These are phyloP conservation scores for Lactarius quietus DNA, from an alignment of 768 basidiomycete genomes.

Conservation along the genomic window DNA sequence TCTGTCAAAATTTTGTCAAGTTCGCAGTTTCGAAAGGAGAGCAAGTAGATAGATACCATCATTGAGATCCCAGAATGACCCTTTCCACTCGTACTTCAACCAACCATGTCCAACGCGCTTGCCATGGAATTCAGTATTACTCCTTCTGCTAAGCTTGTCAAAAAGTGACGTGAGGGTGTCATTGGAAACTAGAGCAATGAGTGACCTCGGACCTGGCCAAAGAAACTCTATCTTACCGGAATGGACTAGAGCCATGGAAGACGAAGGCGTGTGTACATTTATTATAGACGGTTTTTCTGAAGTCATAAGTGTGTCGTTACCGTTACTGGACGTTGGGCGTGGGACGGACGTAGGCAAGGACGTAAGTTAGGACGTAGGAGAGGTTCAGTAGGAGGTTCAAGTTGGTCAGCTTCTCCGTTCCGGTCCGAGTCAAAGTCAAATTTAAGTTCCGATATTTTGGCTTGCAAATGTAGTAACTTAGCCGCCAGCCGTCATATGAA, in stretches of 20 bases:
- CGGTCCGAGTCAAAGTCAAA: background rate
- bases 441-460: constrained; percentile 3
- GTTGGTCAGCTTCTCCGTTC: background rate
- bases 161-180: constrained; percentile 61
- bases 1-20: constrained; percentile 40
- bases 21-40: constrained; percentile 2
- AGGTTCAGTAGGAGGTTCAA: no score
- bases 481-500: no score
- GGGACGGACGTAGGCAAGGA: background rate
- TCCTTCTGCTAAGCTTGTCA: constrained; percentile 70
- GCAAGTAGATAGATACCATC: constrained; percentile 53
- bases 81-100: constrained; percentile 83
- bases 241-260: constrained; percentile 73
- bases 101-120: constrained; percentile 70
- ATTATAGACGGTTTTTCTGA: constrained; percentile 45
- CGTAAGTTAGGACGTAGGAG: no score
- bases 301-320: constrained; percentile 27
- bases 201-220: constrained; percentile 4
- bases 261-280: constrained; percentile 71
- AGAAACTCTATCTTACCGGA: constrained; percentile 48
- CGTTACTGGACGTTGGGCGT: background rate
- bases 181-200: constrained; percentile 51
- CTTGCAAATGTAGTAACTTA: no score
- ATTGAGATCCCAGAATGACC: constrained; percentile 80
- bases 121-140: constrained; percentile 52